Conservation (phyloP, 371 early-diverging fungal species). For the Batrachochytrium dendrobatidis region DNA sequence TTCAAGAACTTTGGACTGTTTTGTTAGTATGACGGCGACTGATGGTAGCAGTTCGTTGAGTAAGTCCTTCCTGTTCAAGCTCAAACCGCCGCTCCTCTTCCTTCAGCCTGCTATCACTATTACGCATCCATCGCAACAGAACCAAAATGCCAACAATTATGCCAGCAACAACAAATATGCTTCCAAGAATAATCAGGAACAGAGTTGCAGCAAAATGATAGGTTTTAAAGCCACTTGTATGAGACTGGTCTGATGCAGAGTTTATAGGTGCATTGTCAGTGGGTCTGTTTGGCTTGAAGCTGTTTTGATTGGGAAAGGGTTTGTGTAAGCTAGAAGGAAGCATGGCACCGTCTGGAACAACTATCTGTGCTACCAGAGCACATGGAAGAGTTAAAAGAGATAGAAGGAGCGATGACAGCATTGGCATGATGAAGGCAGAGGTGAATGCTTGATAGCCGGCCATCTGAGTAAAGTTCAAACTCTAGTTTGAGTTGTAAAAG, state of each 20-base stretch:
- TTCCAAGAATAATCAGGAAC: background rate
- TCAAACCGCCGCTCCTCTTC: background rate
- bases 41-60: background rate
- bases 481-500: too few relatives aligned
- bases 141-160: background rate
- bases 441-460: too few relatives aligned
- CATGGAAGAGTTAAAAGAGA: too few relatives aligned
- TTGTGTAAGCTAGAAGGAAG: background rate
- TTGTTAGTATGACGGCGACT: background rate
- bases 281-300: background rate
- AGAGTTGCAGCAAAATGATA: background rate
- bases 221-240: background rate
- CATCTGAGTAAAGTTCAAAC: too few relatives aligned
- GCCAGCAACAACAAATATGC: background rate
- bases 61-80: background rate
- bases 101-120: background rate
- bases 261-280: background rate
- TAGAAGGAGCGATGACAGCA: too few relatives aligned
- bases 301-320: background rate
- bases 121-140: background rate
- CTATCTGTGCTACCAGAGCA: background rate
- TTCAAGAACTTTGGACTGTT: background rate
- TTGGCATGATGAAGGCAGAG: too few relatives aligned
- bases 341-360: background rate
- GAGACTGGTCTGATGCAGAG: background rate